Percentiles rank a stretch among this genome's conserved stretches.
Conservation (phyloP, 257 asterid species). For the Solanum clarkiae region DNA sequence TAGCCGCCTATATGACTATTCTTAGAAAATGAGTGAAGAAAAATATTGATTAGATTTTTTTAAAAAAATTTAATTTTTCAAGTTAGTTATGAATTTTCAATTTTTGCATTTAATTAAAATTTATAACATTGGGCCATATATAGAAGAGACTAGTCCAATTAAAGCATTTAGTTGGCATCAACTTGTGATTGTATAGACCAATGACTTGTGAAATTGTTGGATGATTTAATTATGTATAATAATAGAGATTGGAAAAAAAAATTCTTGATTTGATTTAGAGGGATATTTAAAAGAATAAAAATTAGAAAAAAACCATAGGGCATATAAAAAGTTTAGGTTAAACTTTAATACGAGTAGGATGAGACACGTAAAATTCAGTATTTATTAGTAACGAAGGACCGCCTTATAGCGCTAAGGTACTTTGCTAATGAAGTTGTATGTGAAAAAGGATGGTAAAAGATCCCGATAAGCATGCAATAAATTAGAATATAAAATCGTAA, state of each 20-base stretch:
- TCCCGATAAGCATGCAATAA: not conserved
- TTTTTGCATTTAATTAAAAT: not conserved
- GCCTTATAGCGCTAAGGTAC: not conserved
- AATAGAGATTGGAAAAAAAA: not conserved
- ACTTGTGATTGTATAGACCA: not conserved
- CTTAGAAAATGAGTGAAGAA: not conserved
- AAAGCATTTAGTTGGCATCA: not conserved
- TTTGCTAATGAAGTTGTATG: no score
- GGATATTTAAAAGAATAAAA: not conserved
- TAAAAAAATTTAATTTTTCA: not conserved
- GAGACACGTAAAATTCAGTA: not conserved
- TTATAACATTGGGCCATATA: not conserved
- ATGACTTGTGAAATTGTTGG: not conserved
- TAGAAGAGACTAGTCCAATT: not conserved
- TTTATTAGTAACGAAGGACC: not conserved
- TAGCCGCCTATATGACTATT: not conserved
- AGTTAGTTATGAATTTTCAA: not conserved
- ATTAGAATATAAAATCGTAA: not conserved
- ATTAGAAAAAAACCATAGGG: no score
- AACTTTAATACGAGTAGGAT: not conserved
- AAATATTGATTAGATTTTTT: not conserved
- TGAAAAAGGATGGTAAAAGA: no score
- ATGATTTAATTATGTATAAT: not conserved
- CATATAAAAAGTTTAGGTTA: not conserved
- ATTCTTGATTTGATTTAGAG: not conserved